Evolutionary conservation across 768 basidiomycete species (phyloP), one percentile per base, ranked within the genome.

Genomic region (Pulveroboletus sp.): DNA sequence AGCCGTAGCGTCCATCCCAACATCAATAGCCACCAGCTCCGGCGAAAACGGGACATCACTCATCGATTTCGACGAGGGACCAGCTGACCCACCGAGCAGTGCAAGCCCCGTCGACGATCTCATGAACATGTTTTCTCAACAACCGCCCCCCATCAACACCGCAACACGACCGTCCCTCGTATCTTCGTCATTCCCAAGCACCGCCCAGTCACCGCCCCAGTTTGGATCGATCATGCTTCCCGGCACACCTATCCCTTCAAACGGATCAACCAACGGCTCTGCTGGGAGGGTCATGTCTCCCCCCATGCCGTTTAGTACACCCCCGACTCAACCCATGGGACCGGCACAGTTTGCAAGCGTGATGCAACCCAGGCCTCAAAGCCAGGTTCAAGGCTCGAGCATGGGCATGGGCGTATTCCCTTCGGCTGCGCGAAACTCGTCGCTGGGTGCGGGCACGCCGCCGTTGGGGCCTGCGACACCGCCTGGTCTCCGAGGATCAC

Each of bases 11-110:
- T 85, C 85, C 6, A 80, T 89, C 50, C 90, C 87, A 4, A 63
- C 75, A 5, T 81, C 87, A 58, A 68, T 81, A 23, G 70, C 74
- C 39, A 67, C 65, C 27, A 57, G 60, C 13, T 61, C 71, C 29
- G 45, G 43, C 6, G 51, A 53, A 29, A 53, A 55, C 19, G 70
- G 67, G 29, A 46, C 70, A 6, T 88, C 87, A 2, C 75, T 92
- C 45, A 91, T 92, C 60, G 89, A 91, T 67, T 75, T 93, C 53
- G 87, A 91, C 58, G 88, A 90, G 34, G 65, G 53, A 17, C 45
- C 51, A 25, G 60, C 47, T 19, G 58, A 33, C 44, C 61, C 43
- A 8, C 12, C 39, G 55, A 19, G 33, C 65, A 27, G 63, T 12
- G 48, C 60, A 16, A 56, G 65, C 16, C 56, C 69, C 2, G 68